Conservation (phyloP, 2,329 filamentous ascomycete genomes). For the Cladophialophora chaetospira region DNA sequence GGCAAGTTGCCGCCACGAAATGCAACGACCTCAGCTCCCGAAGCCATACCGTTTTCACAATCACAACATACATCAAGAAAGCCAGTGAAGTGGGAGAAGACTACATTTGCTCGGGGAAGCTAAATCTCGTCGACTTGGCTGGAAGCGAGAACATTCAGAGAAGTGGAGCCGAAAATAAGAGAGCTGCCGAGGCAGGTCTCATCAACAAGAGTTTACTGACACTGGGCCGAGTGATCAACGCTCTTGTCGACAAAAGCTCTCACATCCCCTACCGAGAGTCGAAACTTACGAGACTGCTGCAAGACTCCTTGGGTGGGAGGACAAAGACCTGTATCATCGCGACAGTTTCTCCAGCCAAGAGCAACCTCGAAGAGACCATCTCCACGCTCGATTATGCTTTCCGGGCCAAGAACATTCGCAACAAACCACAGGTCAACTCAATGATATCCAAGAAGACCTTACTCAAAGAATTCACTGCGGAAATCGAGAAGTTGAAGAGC, state of each 20-base stretch:
- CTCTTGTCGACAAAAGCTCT: conserved; percentile 81
- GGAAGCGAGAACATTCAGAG: conserved; percentile 97
- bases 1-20: conserved; percentile 99
- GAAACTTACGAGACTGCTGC: conserved; percentile 88
- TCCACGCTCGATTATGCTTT: conserved; percentile 98
- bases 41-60: conserved; percentile 96
- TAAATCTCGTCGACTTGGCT: conserved; percentile 94
- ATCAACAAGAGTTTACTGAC: conserved; percentile 98
- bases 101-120: conserved; percentile 84
- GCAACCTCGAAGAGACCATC: conserved; percentile 95
- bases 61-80: conserved; percentile 87
- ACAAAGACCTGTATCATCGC: conserved; percentile 99
- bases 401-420: conserved; percentile 95
- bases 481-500: conserved; percentile 92
- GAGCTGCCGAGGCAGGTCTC: conserved; percentile 88
- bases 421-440: conserved; percentile 94
- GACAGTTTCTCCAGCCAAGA: conserved; percentile 90
- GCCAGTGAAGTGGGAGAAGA: conserved; percentile 82
- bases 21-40: conserved; percentile 97
- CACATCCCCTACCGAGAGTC: conserved; percentile 95
- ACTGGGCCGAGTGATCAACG: conserved; percentile 94
- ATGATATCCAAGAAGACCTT: conserved; percentile 91
- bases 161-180: conserved; percentile 96
- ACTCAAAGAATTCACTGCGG: conserved; percentile 81
- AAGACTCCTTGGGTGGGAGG: conserved; percentile 92